Conservation (phyloP, 495 filamentous ascomycete species). For the Hypomontagnella monticulosa region DNA sequence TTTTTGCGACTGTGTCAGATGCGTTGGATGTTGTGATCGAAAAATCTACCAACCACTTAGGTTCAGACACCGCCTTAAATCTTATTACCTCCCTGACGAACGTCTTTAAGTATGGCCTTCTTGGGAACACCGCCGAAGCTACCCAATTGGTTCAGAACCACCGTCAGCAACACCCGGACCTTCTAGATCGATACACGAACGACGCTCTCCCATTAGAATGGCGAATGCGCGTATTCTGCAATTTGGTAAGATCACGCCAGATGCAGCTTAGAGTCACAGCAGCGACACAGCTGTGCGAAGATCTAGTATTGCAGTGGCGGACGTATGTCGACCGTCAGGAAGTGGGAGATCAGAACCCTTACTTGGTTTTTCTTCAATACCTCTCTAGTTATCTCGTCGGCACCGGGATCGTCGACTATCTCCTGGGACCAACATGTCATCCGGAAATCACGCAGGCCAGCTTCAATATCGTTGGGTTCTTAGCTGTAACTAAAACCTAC, state of each 20-base stretch:
- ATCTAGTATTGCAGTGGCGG: constrained; percentile 71
- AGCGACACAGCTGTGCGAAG: constrained; percentile 73
- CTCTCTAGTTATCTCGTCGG: constrained; percentile 71
- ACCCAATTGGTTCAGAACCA: constrained; percentile 47
- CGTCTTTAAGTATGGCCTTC: constrained; percentile 55
- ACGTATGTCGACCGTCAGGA: constrained; percentile 57
- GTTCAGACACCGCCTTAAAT: constrained; percentile 53
- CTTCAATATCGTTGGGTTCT: constrained; percentile 85
- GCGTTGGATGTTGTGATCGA: constrained; percentile 56
- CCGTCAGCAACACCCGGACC: constrained; percentile 38
- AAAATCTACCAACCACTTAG: constrained; percentile 58
- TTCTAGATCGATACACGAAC: constrained; percentile 39
- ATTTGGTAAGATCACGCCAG: constrained; percentile 78
- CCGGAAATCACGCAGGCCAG: constrained; percentile 85
- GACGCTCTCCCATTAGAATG: constrained; percentile 69
- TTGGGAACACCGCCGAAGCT: constrained; percentile 47
- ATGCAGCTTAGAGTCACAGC: constrained; percentile 88
- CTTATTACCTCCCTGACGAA: constrained; percentile 49
- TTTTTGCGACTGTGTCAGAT: constrained; percentile 53
- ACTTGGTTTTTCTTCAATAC: constrained; percentile 65
- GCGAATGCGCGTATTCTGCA: constrained; percentile 75
- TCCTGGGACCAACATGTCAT: constrained; percentile 91
- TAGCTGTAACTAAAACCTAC: constrained; percentile 83
- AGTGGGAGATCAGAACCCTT: constrained; percentile 45
- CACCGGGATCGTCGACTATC: constrained; percentile 79